Evolutionary conservation across 2,329 filamentous ascomycete genomes (phyloP).

Genomic region (Penicillium hordei): DNA sequence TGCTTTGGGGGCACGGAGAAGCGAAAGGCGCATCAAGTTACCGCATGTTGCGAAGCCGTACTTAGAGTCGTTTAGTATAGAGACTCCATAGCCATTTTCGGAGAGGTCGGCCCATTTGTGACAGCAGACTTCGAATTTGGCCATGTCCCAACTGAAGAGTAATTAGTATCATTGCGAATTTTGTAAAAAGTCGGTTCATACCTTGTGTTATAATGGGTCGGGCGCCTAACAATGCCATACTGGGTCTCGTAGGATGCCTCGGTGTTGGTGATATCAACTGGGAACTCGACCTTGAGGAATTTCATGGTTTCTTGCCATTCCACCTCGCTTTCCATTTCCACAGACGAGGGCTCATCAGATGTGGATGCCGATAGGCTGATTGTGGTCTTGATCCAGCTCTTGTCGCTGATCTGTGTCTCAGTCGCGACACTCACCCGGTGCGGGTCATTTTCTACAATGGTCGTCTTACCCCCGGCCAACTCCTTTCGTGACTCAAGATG

Average conservation of each 20-base stretch:
- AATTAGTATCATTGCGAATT: constrained; percentile 24
- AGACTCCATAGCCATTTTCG: constrained; percentile 84
- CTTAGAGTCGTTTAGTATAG: constrained; percentile 91
- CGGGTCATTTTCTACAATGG: constrained; percentile 68
- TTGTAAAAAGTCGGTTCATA: constrained; percentile 40
- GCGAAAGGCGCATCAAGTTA: constrained; percentile 82
- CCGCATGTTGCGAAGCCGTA: constrained; percentile 92
- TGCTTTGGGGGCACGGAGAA: constrained; percentile 85
- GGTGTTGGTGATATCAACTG: constrained; percentile 84
- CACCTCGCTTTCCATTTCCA: constrained; percentile 82
- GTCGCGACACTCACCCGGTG: constrained; percentile 81
- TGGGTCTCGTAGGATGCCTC: constrained; percentile 96
- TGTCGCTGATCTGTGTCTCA: constrained; percentile 80
- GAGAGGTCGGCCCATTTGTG: constrained; percentile 92
- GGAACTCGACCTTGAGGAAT: constrained; percentile 98
- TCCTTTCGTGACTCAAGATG: constrained; percentile 85
- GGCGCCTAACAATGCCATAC: constrained; percentile 81
- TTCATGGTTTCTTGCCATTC: constrained; percentile 97
- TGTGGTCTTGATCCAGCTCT: constrained; percentile 82
- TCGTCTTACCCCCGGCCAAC: constrained; percentile 66
- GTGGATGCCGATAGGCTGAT: constrained; percentile 74
- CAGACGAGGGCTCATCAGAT: constrained; percentile 63
- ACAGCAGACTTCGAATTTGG: constrained; percentile 94
- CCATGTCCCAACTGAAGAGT: constrained; percentile 77
- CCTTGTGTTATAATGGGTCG: constrained; percentile 96